Base-by-base conservation (phyloP, 176 grass and related monocot species). In the Carex myosuroides region DNA sequence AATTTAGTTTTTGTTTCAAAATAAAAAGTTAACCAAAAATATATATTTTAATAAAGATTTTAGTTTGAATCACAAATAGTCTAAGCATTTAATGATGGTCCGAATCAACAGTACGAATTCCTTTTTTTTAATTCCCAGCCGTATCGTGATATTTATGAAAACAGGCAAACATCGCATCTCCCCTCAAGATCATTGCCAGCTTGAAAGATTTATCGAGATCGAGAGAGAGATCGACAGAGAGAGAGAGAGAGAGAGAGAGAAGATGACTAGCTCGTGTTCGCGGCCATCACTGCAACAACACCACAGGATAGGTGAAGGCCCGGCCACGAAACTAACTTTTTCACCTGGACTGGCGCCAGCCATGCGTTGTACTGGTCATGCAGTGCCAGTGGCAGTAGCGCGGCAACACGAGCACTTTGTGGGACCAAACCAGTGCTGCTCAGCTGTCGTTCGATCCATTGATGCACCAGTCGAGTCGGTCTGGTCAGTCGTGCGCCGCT, bases 401-500 rank as follows among this genome's bases (percentile, higher is more conserved):
- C 84, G 79, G 16, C 84, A 91, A 85, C 95, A 98, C 73, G 84
- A 93, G 62, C 95, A 98, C 85, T 33, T 37, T 9, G 82, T 90
- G 18, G 84, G 86, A 30, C 18, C 72, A 5, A 64, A 90, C 66
- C 95, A 94, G 84, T 98, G 92, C 68, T 94, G 86, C 87, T 89
- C 89, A 3, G 32, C 77, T 14, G 62, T 91, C 82, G 57, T 84
- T 80, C 87, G 90, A 62, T 13, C 61, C 21, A 81, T 94, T 35
- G 82, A 79, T 58, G 89, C 92, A 33, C 89, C 91, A 20, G 90
- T 64, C 35, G 81, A 88, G 16, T 81, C 56, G 4, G 95, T 98
- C 77, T 98, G 95, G 95, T 93, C 92, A n/a, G 84, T 98, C 67
- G 90, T 98, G 26, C 90, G 95, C 39, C 89, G 92, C 56, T 98